Evolutionary conservation across 2,329 filamentous ascomycete genomes (phyloP).

Genomic region (Ascochyta fabae): DNA sequence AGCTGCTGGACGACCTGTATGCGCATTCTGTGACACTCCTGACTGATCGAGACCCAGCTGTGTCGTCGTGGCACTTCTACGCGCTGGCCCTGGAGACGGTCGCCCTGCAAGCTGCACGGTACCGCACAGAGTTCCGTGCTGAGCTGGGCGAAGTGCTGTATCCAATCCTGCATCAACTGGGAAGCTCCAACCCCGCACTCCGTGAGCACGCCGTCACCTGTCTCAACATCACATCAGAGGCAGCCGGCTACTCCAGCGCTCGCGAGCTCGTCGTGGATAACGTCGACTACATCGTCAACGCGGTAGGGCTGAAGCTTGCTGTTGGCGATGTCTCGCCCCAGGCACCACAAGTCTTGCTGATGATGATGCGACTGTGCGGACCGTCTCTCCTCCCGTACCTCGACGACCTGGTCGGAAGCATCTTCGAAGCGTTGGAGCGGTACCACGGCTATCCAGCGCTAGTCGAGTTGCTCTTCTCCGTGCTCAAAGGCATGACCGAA

Average conservation of each 20-base stretch:
- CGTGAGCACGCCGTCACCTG: constrained; percentile 83
- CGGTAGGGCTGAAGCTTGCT: constrained; percentile 85
- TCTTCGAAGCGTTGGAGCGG: constrained; percentile 91
- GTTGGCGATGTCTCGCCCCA: constrained; percentile 91
- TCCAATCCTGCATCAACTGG: constrained; percentile 86
- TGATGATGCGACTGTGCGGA: constrained; percentile 92
- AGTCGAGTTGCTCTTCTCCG: constrained; percentile 83
- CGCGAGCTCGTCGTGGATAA: constrained; percentile 86
- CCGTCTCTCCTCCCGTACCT: constrained; percentile 82
- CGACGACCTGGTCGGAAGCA: constrained; percentile 87
- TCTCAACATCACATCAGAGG: constrained; percentile 77
- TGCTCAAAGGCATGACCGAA: constrained; percentile 81
- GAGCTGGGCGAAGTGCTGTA: constrained; percentile 93
- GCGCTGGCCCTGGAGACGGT: constrained; percentile 82
- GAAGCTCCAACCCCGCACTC: constrained; percentile 70
- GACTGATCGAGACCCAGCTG: constrained; percentile 47
- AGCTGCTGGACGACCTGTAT: constrained; percentile 68
- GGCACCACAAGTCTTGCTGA: constrained; percentile 85
- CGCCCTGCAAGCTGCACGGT: constrained; percentile 73
- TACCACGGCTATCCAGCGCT: constrained; percentile 91
- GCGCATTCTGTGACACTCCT: constrained; percentile 70
- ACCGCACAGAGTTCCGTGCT: constrained; percentile 73
- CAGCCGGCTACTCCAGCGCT: constrained; percentile 77
- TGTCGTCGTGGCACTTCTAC: constrained; percentile 72
- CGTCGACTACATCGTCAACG: constrained; percentile 95